Conservation (phyloP, 257 asterid species). For the Hygrophila difformis region DNA sequence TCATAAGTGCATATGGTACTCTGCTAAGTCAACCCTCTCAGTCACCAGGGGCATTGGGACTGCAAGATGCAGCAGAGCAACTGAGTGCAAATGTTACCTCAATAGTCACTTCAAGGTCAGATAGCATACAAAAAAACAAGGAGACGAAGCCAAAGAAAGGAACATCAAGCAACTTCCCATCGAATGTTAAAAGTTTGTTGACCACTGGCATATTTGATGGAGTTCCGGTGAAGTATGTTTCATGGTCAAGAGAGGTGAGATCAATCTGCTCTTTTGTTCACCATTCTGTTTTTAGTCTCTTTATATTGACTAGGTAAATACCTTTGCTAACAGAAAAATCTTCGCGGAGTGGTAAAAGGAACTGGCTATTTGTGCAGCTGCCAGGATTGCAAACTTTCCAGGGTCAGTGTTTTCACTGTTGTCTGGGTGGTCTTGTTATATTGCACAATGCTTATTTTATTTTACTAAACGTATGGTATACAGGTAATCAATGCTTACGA, state of each 20-base stretch:
- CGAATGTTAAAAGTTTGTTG: conserved; percentile 63
- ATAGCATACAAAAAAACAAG: conserved; percentile 24
- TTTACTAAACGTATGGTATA: conserved; percentile 11
- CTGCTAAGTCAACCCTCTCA: conserved; percentile 22
- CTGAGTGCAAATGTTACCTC: conserved; percentile 22
- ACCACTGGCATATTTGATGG: conserved; percentile 86
- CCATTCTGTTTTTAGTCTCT: neutral
- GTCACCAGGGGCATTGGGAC: conserved; percentile 13
- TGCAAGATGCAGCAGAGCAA: conserved; percentile 22
- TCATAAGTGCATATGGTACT: conserved; percentile 24
- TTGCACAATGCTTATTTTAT: conserved; percentile 9
- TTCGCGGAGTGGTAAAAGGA: conserved; percentile 61
- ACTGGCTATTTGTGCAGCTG: conserved; percentile 70
- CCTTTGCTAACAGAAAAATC: conserved; percentile 42
- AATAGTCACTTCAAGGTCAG: conserved; percentile 21
- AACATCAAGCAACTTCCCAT: conserved; percentile 47
- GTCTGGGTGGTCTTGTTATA: conserved; percentile 1
- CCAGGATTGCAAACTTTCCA: conserved; percentile 51
- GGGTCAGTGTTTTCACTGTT: conserved; percentile 26
- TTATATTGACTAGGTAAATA: neutral
- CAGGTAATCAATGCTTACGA: conserved; percentile 66
- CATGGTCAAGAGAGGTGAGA: conserved; percentile 82
- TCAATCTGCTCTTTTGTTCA: conserved; percentile 1
- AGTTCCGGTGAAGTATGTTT: conserved; percentile 77
- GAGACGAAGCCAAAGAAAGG: conserved; percentile 38